phyloP scores from a whole-genome alignment of 2,329 filamentous ascomycete genomes.

The Pseudopyricularia cyperi region DNA sequence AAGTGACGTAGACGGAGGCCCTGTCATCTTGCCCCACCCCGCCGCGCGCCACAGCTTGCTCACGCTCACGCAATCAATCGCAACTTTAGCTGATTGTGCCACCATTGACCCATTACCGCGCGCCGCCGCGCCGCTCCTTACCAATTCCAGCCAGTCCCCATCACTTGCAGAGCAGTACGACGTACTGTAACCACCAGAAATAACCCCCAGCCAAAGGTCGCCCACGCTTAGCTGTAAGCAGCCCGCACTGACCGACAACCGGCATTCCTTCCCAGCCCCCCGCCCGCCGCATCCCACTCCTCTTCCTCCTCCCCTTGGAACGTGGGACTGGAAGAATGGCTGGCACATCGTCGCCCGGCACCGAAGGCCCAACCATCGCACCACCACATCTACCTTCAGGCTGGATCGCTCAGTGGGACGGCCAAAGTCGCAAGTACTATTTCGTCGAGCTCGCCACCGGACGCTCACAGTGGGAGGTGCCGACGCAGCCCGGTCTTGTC shows the following conservation, averaged over 20 bases:
- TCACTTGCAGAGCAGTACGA: too few species aligned
- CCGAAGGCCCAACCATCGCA: conserved; percentile 44
- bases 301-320: background rate
- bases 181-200: too few species aligned
- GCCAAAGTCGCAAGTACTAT: conserved; percentile 51
- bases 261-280: background rate
- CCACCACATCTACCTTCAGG: conserved; percentile 49
- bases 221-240: background rate
- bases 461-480: conserved; percentile 61
- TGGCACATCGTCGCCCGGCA: conserved; percentile 43
- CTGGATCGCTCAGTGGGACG: conserved; percentile 61
- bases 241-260: background rate
- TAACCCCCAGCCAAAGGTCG: too few species aligned
- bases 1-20: too few species aligned
- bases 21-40: too few species aligned
- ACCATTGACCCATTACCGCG: too few species aligned
- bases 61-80: too few species aligned
- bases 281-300: background rate
- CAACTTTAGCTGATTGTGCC: too few species aligned
- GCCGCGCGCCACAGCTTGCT: too few species aligned
- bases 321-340: conserved; percentile 27
- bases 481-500: conserved; percentile 49
- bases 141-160: too few species aligned
- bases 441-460: conserved; percentile 62
- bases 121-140: too few species aligned